Conservation (phyloP, 106 monocot genomes). For the Dendrobium catenatum region DNA sequence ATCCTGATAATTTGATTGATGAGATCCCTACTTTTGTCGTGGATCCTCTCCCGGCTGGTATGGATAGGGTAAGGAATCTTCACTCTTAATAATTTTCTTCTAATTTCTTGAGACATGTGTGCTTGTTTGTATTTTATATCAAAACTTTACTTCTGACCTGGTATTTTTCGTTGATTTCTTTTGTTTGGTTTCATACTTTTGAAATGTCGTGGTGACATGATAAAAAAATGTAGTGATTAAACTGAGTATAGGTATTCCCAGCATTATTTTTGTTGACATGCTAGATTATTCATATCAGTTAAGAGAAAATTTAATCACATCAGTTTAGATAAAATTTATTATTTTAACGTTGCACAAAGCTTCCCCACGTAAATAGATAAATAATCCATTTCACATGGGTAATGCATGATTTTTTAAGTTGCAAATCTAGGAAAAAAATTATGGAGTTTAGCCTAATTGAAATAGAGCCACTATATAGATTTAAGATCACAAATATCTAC, state of each 20-base stretch:
- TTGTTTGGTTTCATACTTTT: not conserved
- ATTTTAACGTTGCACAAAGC: too few species aligned
- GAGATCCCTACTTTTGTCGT: constrained; percentile 73
- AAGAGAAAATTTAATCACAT: too few species aligned
- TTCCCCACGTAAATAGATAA: too few species aligned
- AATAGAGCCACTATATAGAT: too few species aligned
- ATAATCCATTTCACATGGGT: too few species aligned
- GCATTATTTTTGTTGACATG: too few species aligned
- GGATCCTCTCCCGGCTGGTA: constrained; percentile 46
- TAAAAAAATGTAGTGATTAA: not conserved
- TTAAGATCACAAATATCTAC: too few species aligned
- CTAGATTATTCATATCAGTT: too few species aligned
- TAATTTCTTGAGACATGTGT: not conserved
- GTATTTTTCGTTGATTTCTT: not conserved
- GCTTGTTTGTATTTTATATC: not conserved
- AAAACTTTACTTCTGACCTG: not conserved
- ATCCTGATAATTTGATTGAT: constrained; percentile 37
- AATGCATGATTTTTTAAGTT: too few species aligned
- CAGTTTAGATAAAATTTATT: too few species aligned
- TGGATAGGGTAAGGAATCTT: constrained; percentile 40
- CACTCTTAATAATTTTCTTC: not conserved
- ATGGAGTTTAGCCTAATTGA: too few species aligned
- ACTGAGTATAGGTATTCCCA: not conserved
- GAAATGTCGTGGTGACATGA: not conserved
- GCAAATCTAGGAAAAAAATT: too few species aligned